Conservation (phyloP, 768 basidiomycete genomes). For the Lentinula boryana region DNA sequence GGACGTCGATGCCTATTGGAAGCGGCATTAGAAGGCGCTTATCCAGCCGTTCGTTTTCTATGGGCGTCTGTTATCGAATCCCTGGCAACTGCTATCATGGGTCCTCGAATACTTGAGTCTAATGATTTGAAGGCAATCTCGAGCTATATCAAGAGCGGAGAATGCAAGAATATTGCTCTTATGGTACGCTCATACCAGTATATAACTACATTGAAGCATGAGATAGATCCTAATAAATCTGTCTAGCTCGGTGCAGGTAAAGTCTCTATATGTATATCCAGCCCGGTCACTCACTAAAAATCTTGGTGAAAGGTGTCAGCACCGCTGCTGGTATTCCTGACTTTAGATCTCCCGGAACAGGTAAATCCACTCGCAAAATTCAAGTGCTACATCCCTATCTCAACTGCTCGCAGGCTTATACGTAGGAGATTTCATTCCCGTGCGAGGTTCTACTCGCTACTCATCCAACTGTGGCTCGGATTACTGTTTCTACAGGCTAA, state of each 20-base stretch:
- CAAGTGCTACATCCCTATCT: background rate
- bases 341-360: constrained; percentile 83
- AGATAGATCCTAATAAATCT: background rate
- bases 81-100: background rate
- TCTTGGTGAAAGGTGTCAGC: constrained; percentile 48
- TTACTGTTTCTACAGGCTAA: constrained; percentile 48
- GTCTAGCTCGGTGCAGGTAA: constrained; percentile 63
- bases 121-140: constrained; percentile 30
- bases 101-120: background rate
- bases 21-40: no score
- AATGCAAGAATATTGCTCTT: constrained; percentile 63
- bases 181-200: constrained; percentile 46
- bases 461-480: background rate
- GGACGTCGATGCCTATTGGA: no score
- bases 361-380: constrained; percentile 27
- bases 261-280: constrained; percentile 7
- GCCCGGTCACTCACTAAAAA: background rate
- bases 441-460: constrained; percentile 32
- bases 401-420: background rate
- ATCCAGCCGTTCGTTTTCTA: no score
- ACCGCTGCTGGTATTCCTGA: constrained; percentile 86
- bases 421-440: constrained; percentile 18
- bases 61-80: background rate
- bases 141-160: constrained; percentile 61
- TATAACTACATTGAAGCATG: background rate